phyloP scores from a whole-genome alignment of 148 eudicot genomes.

The Cornus kousa region DNA sequence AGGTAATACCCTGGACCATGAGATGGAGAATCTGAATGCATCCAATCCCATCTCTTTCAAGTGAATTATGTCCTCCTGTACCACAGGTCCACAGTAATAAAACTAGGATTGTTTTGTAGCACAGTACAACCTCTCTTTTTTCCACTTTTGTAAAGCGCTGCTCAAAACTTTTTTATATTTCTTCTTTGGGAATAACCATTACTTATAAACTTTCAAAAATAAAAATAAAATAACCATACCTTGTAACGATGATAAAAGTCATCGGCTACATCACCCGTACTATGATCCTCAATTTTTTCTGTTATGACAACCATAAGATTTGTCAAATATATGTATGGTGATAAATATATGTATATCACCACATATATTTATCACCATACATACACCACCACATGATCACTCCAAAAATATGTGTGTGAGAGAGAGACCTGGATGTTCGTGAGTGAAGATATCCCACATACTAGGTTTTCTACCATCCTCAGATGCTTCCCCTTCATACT shows the following conservation, averaged over 20 bases:
- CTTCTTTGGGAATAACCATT: not conserved
- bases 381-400: too few relatives aligned
- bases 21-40: slow-evolving; percentile 46
- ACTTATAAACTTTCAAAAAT: too few relatives aligned
- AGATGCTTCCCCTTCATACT: slow-evolving; percentile 25
- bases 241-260: slow-evolving; percentile 40
- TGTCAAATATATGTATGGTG: not conserved
- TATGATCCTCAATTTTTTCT: slow-evolving; percentile 24
- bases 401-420: not conserved
- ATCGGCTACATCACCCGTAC: slow-evolving; percentile 32
- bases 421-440: slow-evolving; percentile 24
- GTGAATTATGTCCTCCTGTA: slow-evolving; percentile 33
- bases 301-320: not conserved
- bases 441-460: slow-evolving; percentile 28
- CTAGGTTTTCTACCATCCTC: slow-evolving; percentile 21
- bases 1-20: slow-evolving; percentile 43
- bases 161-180: not conserved
- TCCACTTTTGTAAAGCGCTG: too few relatives aligned
- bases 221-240: slow-evolving; percentile 11
- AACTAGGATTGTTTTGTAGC: too few relatives aligned
- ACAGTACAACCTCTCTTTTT: too few relatives aligned
- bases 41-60: slow-evolving; percentile 38
- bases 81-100: not conserved
- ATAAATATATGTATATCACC: too few relatives aligned
- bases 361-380: too few relatives aligned